Conservation (phyloP, 192 early-diverging fungal genomes). For the Mortierella antarctica region DNA sequence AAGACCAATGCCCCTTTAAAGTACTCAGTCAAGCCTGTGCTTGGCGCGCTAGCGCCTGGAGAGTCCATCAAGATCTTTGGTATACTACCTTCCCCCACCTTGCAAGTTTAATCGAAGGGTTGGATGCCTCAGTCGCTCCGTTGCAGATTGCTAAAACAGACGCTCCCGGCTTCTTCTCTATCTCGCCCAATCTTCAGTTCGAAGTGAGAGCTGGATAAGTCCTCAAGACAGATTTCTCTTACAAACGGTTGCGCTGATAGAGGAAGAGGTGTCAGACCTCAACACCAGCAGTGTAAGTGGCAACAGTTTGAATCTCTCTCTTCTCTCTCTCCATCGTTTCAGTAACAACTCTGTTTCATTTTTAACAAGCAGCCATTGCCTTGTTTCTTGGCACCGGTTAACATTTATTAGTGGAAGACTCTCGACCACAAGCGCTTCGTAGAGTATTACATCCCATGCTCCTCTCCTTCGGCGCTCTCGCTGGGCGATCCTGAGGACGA, state of each 20-base stretch:
- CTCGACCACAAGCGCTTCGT: slow-evolving; percentile 22
- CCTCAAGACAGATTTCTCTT: slow-evolving; percentile 55
- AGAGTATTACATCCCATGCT: slow-evolving; percentile 26
- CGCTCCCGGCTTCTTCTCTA: not conserved
- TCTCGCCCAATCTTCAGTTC: slow-evolving; percentile 33
- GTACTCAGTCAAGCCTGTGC: slow-evolving; percentile 58
- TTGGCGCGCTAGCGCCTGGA: slow-evolving; percentile 44
- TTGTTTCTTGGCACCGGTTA: not conserved
- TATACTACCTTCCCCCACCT: not conserved
- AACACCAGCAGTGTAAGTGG: slow-evolving; percentile 16
- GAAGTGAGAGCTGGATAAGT: slow-evolving; percentile 51
- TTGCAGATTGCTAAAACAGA: too few relatives aligned
- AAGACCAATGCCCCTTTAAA: slow-evolving; percentile 59
- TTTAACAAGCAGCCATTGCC: not conserved
- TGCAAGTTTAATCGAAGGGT: not conserved
- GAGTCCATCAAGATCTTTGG: slow-evolving; percentile 52
- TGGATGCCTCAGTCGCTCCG: too few relatives aligned
- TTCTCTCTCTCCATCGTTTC: not conserved
- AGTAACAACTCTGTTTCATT: not conserved
- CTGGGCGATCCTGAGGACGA: slow-evolving; percentile 34
- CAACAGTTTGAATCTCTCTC: too few relatives aligned
- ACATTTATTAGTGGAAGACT: slow-evolving; percentile 27
- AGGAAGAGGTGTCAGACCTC: slow-evolving; percentile 18
- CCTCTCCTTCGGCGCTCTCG: slow-evolving; percentile 13
- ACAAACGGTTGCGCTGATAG: slow-evolving; percentile 35